Percentiles rank a stretch among this genome's conserved stretches.
phyloP scores from a whole-genome alignment of 441 rosid genomes.

The Brassica balearica region DNA sequence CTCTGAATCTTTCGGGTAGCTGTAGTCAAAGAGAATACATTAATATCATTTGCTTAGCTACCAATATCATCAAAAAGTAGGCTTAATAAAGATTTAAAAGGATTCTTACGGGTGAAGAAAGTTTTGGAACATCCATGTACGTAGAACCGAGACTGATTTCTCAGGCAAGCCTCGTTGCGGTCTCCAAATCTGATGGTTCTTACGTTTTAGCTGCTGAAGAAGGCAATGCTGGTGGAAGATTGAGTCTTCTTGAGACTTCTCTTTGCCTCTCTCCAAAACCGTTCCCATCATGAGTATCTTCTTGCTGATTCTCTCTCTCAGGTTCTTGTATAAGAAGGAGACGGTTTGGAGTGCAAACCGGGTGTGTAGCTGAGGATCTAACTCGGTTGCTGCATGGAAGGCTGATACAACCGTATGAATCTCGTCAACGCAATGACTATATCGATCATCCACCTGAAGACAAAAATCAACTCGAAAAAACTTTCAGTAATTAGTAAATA shows the following conservation, averaged over 20 bases:
- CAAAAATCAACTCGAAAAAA: too few species aligned
- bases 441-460: too few species aligned
- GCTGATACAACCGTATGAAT: too few species aligned
- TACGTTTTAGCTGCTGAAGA: conserved; percentile 75
- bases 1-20: conserved; percentile 97
- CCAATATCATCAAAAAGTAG: neutral
- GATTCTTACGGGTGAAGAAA: conserved; percentile 90
- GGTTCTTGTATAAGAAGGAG: conserved; percentile 69
- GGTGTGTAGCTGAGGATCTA: conserved; percentile 59
- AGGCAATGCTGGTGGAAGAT: conserved; percentile 75
- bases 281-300: conserved; percentile 78
- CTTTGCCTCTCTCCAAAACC: conserved; percentile 49
- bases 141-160: conserved; percentile 79
- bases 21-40: conserved; percentile 31
- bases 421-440: too few species aligned
- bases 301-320: conserved; percentile 84
- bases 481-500: neutral
- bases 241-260: conserved; percentile 55
- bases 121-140: conserved; percentile 95
- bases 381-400: conserved; percentile 89
- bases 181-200: conserved; percentile 82
- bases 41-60: neutral
- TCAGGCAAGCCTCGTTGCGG: conserved; percentile 93
- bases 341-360: conserved; percentile 43
- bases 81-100: neutral